Base-by-base conservation (phyloP, 352 stramenopile genomes). In the Nothophytophthora sp. region DNA sequence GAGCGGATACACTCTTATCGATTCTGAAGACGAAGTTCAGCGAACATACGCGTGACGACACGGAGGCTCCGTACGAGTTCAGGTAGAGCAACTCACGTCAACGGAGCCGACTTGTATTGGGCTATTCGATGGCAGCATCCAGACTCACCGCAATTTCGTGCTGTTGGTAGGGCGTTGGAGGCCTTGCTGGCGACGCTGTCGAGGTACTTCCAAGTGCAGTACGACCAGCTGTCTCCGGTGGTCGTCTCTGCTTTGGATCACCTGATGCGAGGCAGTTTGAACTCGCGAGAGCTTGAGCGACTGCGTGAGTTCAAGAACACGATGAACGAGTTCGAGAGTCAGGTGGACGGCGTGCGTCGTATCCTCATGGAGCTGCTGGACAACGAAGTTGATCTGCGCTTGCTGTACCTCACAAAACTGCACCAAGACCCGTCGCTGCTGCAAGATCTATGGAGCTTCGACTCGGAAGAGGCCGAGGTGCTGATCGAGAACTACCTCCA, bases 301-400 rank as follows among this genome's bases (percentile, higher is more conserved):
- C 44, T 90, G 22, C 80, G 80, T 0, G 64, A 70, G 16, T 81
- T 90, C 50, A 90, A 90, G 43, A 90, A 90, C 43, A 73, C 70
- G 1, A 87, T 88, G 55, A 80, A 88, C 57, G 80, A 90, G 48
- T 90, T 88, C 42, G 67, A 88, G 30, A 67, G 72, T 1, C 76
- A 84, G 45, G 76, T 90, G 28, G 72, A 85, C 23, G 67, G 70
- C 11, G 53, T 88, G 22, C 80, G 80, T 18, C 72, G 80, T 1
- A 66, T 73, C 16, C 47, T 90, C 3, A 88, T 90, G 76, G 75
- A 83, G 29, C 49, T 84, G 5, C 55, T 90, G 13, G 74, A 90
- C 48, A 88, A 85, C 46, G 80, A 90, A 61, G 76, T 86, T 40
- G 80, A 88, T 45, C 38, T 90, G 38, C 76, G 75, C 11, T 36